A percentile compares a stretch with the other conserved stretches of the same genome.
Evolutionary conservation across 495 filamentous ascomycete genomes (phyloP).

Genomic region (Daldinia decipiens): DNA sequence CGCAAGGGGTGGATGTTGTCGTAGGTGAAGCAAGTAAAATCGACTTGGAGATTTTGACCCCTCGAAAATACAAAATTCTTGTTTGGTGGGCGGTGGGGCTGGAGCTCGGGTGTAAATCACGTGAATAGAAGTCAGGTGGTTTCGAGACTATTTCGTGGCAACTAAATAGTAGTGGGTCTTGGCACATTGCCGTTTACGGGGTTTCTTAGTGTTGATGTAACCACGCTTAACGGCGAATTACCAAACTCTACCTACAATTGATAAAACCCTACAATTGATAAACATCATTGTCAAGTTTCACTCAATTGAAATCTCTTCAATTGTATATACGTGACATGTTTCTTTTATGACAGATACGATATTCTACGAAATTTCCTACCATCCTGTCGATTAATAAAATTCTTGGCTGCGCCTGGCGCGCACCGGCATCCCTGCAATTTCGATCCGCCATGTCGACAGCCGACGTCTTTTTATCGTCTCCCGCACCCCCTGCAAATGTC

Average conservation of each 20-base stretch:
- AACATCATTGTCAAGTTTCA: slow-evolving; percentile 21
- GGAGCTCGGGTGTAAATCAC: slow-evolving; percentile 36
- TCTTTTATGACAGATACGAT: neutral
- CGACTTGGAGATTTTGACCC: slow-evolving; percentile 35
- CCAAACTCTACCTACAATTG: slow-evolving; percentile 9
- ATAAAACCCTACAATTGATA: slow-evolving; percentile 13
- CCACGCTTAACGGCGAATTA: slow-evolving; percentile 1
- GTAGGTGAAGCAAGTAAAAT: slow-evolving; percentile 25
- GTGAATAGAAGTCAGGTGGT: slow-evolving; percentile 36
- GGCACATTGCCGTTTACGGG: neutral
- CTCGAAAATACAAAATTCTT: slow-evolving; percentile 36
- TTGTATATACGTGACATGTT: neutral
- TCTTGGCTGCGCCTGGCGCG: slow-evolving; percentile 57
- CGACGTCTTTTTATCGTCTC: slow-evolving; percentile 53
- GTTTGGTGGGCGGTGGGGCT: slow-evolving; percentile 40
- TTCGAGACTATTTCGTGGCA: slow-evolving; percentile 51
- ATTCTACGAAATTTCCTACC: neutral
- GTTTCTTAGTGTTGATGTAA: neutral
- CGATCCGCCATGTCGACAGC: slow-evolving; percentile 51
- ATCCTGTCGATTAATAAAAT: slow-evolving; percentile 42
- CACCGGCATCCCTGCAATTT: slow-evolving; percentile 27
- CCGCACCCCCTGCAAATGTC: slow-evolving; percentile 39
- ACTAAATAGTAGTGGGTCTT: slow-evolving; percentile 8
- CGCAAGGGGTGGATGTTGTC: slow-evolving; percentile 32
- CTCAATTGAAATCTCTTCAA: neutral